phyloP scores from a whole-genome alignment of 495 filamentous ascomycete genomes.

The Aspergillus coremiiformis region DNA sequence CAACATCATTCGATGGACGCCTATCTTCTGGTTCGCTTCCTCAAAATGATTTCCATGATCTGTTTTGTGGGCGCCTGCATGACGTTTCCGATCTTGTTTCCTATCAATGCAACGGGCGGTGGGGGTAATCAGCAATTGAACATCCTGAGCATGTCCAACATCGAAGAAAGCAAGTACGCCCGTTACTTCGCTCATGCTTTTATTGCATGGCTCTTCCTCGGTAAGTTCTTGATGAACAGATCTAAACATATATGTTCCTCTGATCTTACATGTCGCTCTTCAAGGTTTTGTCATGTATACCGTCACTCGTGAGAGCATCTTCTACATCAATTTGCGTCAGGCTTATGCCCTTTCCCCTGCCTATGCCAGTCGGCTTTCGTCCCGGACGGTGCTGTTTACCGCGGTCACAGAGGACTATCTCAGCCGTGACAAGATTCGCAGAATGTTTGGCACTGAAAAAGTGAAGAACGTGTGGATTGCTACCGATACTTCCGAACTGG shows the following conservation, averaged over 20 bases:
- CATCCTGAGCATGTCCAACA: slow-evolving; percentile 69
- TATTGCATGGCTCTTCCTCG: slow-evolving; percentile 68
- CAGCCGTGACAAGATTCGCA: slow-evolving; percentile 62
- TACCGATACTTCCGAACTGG: slow-evolving; percentile 70
- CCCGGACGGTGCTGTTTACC: slow-evolving; percentile 86
- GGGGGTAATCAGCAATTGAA: slow-evolving; percentile 60
- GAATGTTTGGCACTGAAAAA: slow-evolving; percentile 63
- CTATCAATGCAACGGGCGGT: slow-evolving; percentile 71
- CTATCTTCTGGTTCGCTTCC: slow-evolving; percentile 79
- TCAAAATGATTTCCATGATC: slow-evolving; percentile 64
- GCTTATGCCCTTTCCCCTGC: slow-evolving; percentile 85
- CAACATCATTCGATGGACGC: slow-evolving; percentile 86
- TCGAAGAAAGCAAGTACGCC: slow-evolving; percentile 43
- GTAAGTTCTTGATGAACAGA: slow-evolving; percentile 21
- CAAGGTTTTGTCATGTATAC: slow-evolving; percentile 75
- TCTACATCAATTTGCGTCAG: slow-evolving; percentile 92
- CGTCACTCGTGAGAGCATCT: slow-evolving; percentile 86
- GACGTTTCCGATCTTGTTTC: slow-evolving; percentile 80
- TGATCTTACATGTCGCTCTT: slow-evolving; percentile 4
- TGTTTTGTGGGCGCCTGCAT: slow-evolving; percentile 74
- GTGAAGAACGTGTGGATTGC: slow-evolving; percentile 85
- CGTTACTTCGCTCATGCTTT: slow-evolving; percentile 75
- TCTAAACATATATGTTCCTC: neutral
- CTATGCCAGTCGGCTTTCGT: slow-evolving; percentile 84
- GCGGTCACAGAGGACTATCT: slow-evolving; percentile 73